Conservation (phyloP, 768 basidiomycete genomes). For the Lactifluus rugatus region DNA sequence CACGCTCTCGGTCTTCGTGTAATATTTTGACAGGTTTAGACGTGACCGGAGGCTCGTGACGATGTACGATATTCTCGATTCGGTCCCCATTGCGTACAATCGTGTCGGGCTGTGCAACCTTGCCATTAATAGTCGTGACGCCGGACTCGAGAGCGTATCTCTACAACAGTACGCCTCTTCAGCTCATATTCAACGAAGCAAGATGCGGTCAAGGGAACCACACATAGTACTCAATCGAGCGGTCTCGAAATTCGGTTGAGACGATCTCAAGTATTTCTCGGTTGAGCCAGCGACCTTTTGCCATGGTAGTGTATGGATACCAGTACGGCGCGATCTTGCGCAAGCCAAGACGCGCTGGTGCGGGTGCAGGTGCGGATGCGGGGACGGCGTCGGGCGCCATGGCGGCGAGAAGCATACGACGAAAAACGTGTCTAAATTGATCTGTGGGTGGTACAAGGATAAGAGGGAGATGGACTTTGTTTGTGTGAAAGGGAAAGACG, state of each 20-base stretch:
- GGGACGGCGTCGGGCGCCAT: constrained; percentile 18
- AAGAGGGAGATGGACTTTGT: constrained; percentile 28
- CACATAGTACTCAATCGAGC: constrained; percentile 94
- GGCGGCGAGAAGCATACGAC: constrained; percentile 21
- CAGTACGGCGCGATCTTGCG: constrained; percentile 84
- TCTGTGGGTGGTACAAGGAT: constrained; percentile 42
- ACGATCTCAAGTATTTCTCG: constrained; percentile 85
- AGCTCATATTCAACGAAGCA: background rate
- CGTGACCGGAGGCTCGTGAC: constrained; percentile 96
- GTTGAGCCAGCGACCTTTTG: constrained; percentile 84
- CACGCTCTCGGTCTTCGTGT: constrained; percentile 63
- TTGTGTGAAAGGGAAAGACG: constrained; percentile 17
- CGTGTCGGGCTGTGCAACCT: constrained; percentile 66
- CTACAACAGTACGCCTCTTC: constrained; percentile 25
- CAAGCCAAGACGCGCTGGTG: constrained; percentile 34
- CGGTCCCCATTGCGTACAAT: constrained; percentile 81
- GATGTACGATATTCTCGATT: constrained; percentile 90
- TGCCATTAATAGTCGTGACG: constrained; percentile 93
- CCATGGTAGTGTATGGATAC: constrained; percentile 90
- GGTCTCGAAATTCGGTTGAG: constrained; percentile 88
- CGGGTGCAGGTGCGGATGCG: constrained; percentile 1
- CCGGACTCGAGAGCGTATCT: constrained; percentile 77
- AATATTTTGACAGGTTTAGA: constrained; percentile 73
- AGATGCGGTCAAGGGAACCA: constrained; percentile 27
- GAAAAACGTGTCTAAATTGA: constrained; percentile 37